These are phyloP conservation scores for Fusarium concolor DNA, from an alignment of 2,329 filamentous ascomycete genomes.

Conservation along the genomic window DNA sequence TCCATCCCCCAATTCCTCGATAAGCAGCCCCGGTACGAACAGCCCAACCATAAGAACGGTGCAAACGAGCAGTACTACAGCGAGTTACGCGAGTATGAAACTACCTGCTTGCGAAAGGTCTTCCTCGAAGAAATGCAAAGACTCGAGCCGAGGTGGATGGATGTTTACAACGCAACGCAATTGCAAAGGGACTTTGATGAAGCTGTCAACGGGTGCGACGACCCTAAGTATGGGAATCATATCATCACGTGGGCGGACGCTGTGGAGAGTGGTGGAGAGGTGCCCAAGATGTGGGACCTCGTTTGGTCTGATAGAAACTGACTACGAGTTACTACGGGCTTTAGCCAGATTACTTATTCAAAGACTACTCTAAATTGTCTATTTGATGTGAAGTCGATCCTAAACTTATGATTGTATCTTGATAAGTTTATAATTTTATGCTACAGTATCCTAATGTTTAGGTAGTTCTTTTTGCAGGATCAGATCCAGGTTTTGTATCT, in stretches of 20 bases:
- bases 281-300: not conserved
- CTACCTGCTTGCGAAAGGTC: conserved; percentile 50
- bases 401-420: too few species aligned
- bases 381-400: too few species aligned
- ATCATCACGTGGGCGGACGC: conserved; percentile 15
- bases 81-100: conserved; percentile 55
- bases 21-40: conserved; percentile 21
- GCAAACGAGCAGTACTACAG: conserved; percentile 50
- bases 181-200: conserved; percentile 21
- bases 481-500: too few species aligned
- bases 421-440: too few species aligned
- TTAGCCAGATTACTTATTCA: too few species aligned
- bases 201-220: conserved; percentile 21
- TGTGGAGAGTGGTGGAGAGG: not conserved
- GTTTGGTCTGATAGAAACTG: not conserved
- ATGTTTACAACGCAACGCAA: conserved; percentile 10
- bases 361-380: too few species aligned
- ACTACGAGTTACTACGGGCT: not conserved
- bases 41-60: not conserved
- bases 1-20: conserved; percentile 51
- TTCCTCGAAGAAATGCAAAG: conserved; percentile 48
- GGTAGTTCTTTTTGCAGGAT: too few species aligned
- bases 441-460: too few species aligned
- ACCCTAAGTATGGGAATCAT: not conserved
- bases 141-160: conserved; percentile 50